Base-by-base conservation (phyloP, 805 yeast species). In the Lachancea waltii region DNA sequence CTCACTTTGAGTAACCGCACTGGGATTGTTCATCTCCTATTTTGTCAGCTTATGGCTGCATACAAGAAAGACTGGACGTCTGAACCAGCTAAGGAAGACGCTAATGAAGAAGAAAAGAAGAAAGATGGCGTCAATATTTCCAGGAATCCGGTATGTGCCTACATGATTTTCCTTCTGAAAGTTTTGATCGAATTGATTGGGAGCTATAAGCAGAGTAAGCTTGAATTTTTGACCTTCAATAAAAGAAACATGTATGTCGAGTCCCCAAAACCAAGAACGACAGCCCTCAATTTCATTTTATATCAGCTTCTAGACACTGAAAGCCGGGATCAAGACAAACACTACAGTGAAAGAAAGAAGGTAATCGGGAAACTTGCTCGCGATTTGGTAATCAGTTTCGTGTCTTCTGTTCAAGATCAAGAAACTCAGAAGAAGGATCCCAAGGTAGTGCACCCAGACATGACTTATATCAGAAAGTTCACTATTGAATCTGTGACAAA, bases 181-280 rank as follows among this genome's bases (percentile, higher is more conserved):
- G 62, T 76, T 0, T 58, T 87, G 27, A 70, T 79, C 0, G 97
- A 89, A 48, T 61, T 86, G 6, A 58, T 89, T 6, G 74, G 79
- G 2, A 83, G 95, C 2, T 89, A 87, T 55, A 81, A 79, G 44
- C 80, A 79, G 44, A 75, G 87, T 35, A 89, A 89, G 56, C 69
- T 83, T 35, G 95, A 87, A 50, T 82, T 89, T 50, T 63, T 87
- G 40, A 79, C 90, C 0, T 89, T 75, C 48, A 77, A 90, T 2
- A 81, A 56, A 44, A 79, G 65, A 77, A 79, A 54, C 56, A 42
- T 43, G 38, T 51, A 36, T 51, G 51, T 54, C 38, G 73, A 64
- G 10, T 52, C 63, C 2, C 63, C 69, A 11, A 85, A 79, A 50
- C 94, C 95, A 2, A 69, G 90, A 20, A 69, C 85, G 0, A 81